Conservation (phyloP, 306 rosid species). For the Ochetophila trinervis region DNA sequence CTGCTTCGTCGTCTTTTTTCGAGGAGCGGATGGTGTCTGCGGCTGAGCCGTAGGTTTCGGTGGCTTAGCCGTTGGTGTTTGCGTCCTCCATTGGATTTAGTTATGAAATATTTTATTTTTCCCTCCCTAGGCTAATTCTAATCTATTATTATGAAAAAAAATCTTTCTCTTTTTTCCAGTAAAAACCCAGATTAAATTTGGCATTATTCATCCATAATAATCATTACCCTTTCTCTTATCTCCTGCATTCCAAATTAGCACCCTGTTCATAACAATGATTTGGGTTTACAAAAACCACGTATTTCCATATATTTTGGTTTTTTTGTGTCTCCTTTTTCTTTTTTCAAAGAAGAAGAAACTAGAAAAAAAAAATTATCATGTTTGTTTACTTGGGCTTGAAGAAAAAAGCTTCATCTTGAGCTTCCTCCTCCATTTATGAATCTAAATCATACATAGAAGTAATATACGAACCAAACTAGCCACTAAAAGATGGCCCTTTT, state of each 20-base stretch:
- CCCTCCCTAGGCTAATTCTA: slow-evolving; percentile 9
- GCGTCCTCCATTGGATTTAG: slow-evolving; percentile 42
- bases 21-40: slow-evolving; percentile 24
- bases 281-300: slow-evolving; percentile 24
- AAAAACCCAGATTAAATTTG: slow-evolving; percentile 47
- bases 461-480: slow-evolving; percentile 32
- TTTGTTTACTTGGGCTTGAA: slow-evolving; percentile 38
- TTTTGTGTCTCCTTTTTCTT: not conserved
- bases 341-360: not conserved
- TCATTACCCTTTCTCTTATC: slow-evolving; percentile 25
- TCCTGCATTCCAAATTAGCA: slow-evolving; percentile 32
- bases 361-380: slow-evolving; percentile 14
- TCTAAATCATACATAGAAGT: slow-evolving; percentile 27
- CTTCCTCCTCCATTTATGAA: slow-evolving; percentile 29
- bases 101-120: not conserved
- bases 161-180: slow-evolving; percentile 35
- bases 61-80: too few relatives aligned
- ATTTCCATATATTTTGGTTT: not conserved
- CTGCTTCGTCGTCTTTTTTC: slow-evolving; percentile 84
- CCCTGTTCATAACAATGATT: slow-evolving; percentile 24
- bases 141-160: too few relatives aligned
- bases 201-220: slow-evolving; percentile 32
- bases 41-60: slow-evolving; percentile 20
- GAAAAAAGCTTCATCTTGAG: slow-evolving; percentile 26
- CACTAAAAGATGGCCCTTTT: too few relatives aligned